Percentiles rank a stretch among this genome's conserved stretches.
Evolutionary conservation across 2,329 filamentous ascomycete species (phyloP).

Genomic region (Aspergillus sp.): DNA sequence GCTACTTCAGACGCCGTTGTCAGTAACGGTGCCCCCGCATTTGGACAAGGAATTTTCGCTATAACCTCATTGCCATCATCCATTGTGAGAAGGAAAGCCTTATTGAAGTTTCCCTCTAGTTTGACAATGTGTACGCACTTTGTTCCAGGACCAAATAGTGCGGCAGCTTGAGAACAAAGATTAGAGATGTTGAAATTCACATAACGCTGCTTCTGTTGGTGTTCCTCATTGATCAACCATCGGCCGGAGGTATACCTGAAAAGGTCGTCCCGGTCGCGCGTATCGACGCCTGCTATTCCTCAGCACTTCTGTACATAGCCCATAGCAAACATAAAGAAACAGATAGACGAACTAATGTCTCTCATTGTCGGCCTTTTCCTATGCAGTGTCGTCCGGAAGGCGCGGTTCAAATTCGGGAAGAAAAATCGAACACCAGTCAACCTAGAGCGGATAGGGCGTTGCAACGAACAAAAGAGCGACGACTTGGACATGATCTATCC

Average conservation of each 20-base stretch:
- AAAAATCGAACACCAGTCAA: neutral
- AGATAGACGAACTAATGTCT: neutral
- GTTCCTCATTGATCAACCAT: constrained; percentile 28
- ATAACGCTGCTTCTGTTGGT: constrained; percentile 23
- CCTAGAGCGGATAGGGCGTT: neutral
- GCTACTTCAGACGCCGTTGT: constrained; percentile 39
- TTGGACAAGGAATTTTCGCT: constrained; percentile 26
- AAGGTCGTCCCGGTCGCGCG: constrained; percentile 7
- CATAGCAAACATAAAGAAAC: neutral
- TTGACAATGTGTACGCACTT: constrained; percentile 26
- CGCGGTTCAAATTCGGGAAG: neutral
- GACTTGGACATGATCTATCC: neutral
- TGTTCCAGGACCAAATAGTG: constrained; percentile 17
- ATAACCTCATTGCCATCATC: constrained; percentile 23
- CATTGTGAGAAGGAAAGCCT: constrained; percentile 25
- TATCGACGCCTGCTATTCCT: neutral
- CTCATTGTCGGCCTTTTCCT: neutral
- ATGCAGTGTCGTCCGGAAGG: neutral
- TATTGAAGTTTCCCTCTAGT: constrained; percentile 20
- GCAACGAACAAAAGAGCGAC: neutral
- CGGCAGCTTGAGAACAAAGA: constrained; percentile 28
- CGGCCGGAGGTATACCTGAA: constrained; percentile 31
- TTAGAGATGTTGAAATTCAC: constrained; percentile 30
- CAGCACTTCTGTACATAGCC: neutral
- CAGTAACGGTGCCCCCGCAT: constrained; percentile 22